Base-by-base conservation (phyloP, 257 asterid species). In the Solanum pennellii region DNA sequence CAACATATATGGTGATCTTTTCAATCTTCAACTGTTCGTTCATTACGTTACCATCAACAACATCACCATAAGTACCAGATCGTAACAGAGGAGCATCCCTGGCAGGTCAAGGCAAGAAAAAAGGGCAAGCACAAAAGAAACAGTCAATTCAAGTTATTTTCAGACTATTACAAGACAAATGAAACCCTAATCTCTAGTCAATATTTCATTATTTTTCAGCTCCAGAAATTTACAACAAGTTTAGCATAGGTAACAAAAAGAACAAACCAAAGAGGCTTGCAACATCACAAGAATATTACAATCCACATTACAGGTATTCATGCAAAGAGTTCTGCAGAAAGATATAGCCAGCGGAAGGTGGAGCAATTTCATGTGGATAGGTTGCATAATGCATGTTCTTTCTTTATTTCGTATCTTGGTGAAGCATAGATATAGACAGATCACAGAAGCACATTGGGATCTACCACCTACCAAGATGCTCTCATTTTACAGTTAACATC, bases 51-150 rank as follows among this genome's bases (percentile, higher is more conserved):
- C 94, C 95, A 86, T 92, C 92, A 49, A 83, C 86, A 12, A 92
- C 85, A 59, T 92, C 97, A 84, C 90, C 95, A 18, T 94, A 97
- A 44, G 84, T 80, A 69, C 98, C 97, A 73, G 94, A 87, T 31
- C 87, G 91, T 49, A 97, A 91, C 84, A 97, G 87, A 65, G 96
- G 97, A 82, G 90, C 92, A 86, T 97, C 99, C 99, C 99, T 97
- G 92, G 91, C 44, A 74, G 86, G 82, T 83, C 47, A 45, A 42
- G 68, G 31, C 82, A 74, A 74, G 31, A 74, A 47, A 71, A 84
- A 62, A 16, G 39, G n/a, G 42, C 13, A 83, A 45, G 80, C 39
- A 87, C 82, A 74, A 74, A 37, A 12, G 31, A 35, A 73, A 37
- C 82, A 73, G 49, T 73, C 42, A 74, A 21, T 73, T 74, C 82